Conservation (phyloP, 805 yeast species). For the Metschnikowia proteae region DNA sequence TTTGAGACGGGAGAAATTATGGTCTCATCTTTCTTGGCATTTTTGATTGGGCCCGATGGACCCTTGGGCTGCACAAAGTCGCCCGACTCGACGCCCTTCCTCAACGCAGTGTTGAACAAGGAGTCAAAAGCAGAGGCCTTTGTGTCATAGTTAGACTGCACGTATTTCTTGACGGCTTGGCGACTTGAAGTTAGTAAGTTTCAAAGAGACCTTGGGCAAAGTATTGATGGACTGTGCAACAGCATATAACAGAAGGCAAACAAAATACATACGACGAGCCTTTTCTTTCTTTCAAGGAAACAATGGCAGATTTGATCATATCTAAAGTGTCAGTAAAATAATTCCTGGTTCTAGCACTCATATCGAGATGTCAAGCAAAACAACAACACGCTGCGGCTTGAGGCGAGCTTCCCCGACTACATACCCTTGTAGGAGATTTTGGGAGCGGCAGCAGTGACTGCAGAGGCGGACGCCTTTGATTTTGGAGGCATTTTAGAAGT, state of each 20-base stretch:
- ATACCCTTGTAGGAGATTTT: conserved; percentile 17
- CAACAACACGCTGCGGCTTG: conserved; percentile 1
- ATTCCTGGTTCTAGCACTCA: not conserved
- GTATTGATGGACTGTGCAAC: not conserved
- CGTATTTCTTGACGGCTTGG: conserved; percentile 82
- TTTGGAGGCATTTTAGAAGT: conserved; percentile 14
- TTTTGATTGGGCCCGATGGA: conserved; percentile 80
- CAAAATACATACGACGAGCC: conserved; percentile 59
- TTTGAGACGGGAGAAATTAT: conserved; percentile 7
- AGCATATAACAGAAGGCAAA: not conserved
- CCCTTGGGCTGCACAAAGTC: conserved; percentile 84
- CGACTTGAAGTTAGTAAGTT: conserved; percentile 48
- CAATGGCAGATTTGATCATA: conserved; percentile 64
- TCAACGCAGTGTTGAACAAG: conserved; percentile 71
- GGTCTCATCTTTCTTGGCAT: conserved; percentile 43
- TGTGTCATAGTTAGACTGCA: conserved; percentile 58
- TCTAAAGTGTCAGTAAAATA: conserved; percentile 33
- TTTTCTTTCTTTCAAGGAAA: conserved; percentile 70
- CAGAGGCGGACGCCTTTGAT: conserved; percentile 7
- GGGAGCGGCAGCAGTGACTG: conserved; percentile 11
- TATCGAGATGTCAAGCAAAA: not conserved
- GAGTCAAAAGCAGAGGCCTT: conserved; percentile 66
- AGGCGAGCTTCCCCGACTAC: not conserved
- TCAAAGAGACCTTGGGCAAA: not conserved
- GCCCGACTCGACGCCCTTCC: conserved; percentile 76